phyloP scores from a whole-genome alignment of 371 early-diverging fungal genomes.

The Capillidium rhysosporum region DNA sequence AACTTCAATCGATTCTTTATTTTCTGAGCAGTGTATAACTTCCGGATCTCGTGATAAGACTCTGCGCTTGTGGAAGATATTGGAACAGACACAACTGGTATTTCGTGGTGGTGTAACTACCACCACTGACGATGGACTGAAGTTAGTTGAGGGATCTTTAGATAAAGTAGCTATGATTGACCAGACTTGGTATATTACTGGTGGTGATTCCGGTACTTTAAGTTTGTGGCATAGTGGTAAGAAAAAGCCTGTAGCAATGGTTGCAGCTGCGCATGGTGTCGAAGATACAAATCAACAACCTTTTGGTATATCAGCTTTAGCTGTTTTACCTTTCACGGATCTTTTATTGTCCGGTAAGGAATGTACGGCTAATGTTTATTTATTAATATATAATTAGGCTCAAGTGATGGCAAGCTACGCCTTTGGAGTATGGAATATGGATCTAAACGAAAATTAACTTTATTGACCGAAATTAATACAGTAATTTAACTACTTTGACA shows the following conservation, averaged over 20 bases:
- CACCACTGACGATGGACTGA: conserved; percentile 6
- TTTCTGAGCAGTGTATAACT: conserved; percentile 79
- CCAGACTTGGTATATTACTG: conserved; percentile 75
- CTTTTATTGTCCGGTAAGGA: conserved; percentile 56
- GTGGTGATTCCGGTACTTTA: conserved; percentile 61
- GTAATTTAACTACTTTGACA: not conserved
- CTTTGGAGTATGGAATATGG: conserved; percentile 57
- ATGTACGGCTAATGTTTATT: not conserved
- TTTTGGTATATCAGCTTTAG: conserved; percentile 71
- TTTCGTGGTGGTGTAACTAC: conserved; percentile 47
- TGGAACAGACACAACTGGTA: conserved; percentile 85
- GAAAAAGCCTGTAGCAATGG: conserved; percentile 76
- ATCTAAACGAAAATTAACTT: conserved; percentile 43
- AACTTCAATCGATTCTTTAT: conserved; percentile 51
- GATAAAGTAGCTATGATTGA: conserved; percentile 80
- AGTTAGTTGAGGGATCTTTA: conserved; percentile 40
- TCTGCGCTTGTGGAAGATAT: conserved; percentile 82
- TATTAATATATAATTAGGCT: conserved; percentile 12
- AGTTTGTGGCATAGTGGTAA: conserved; percentile 63
- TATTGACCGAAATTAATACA: conserved; percentile 9
- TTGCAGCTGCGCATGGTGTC: conserved; percentile 56
- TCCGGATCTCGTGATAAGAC: conserved; percentile 82
- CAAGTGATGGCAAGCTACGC: conserved; percentile 73
- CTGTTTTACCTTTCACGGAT: conserved; percentile 64
- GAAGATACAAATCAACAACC: conserved; percentile 27